Evolutionary conservation across 345 rosid genomes (phyloP), one percentile per base, ranked within the genome.

Genomic region (Lenwebbia sp.): DNA sequence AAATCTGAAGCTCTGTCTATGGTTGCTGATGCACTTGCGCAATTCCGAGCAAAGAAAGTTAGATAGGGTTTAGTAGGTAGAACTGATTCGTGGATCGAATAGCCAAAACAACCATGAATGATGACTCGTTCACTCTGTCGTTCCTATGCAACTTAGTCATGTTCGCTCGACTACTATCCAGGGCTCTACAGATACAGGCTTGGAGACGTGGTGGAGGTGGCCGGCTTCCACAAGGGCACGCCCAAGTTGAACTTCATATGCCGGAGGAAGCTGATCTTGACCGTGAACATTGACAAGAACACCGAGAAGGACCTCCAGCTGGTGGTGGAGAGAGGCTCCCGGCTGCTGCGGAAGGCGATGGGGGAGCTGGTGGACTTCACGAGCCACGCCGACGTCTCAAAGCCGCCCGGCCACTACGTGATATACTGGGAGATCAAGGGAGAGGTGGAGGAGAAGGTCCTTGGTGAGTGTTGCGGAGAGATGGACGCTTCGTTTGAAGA

Each of bases 341-440:
- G 89, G 91, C 87, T 92, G 13, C 93, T 94, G 58, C 93, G 89
- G 86, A 89, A 76, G 84, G 83, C 88, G 30, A 58, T 75, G 84
- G 98, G 95, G 11, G 99, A 96, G 90, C 91, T 97, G 0, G 92
- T 96, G 3, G 99, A 97, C 89, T 97, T 93, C 86, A 97, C 99
- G 4, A 97, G 99, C 93, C 96, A 94, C 50, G 98, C 98, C 0
- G 91, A 95, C 51, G 41, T 90, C 41, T 85, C 50, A 40, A 89
- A 88, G 58, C 92, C 88, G 47, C 96, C 98, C 0, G 99, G 99
- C 6, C 99, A 94, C 90, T 97, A 97, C 92, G 84, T 95, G 57
- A 94, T 97, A 28, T 97, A 93, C 87, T 96, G 98, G 99, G 99
- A 97, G 88, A 93, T 96, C 85, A 92, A 87, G 88, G 98, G 99